phyloP scores from a whole-genome alignment of 2,329 filamentous ascomycete genomes.

The Apiospora hydei region DNA sequence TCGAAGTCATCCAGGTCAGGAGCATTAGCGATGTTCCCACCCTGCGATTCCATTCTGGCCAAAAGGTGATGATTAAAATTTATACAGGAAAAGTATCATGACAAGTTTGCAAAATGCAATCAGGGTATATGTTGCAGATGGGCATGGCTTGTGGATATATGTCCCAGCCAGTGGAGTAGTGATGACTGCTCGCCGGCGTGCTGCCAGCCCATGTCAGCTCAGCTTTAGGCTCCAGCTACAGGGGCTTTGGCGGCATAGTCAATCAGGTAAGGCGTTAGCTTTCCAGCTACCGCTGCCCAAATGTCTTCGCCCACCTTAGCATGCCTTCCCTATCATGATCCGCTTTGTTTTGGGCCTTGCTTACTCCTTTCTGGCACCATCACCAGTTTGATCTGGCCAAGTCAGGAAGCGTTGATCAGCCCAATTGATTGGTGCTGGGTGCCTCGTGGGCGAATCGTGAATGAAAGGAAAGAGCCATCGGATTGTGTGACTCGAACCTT shows the following conservation, averaged over 20 bases:
- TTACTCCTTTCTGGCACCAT: neutral
- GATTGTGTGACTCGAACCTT: neutral
- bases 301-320: neutral
- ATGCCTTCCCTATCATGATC: neutral
- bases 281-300: neutral
- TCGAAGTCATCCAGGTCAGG: neutral
- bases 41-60: neutral
- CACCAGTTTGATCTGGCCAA: neutral
- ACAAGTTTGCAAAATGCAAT: neutral
- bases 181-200: neutral
- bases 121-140: neutral
- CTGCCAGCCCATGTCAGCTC: neutral
- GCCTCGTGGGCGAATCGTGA: neutral
- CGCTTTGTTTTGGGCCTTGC: constrained; percentile 2
- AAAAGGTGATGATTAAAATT: neutral
- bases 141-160: neutral
- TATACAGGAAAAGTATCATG: neutral
- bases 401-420: neutral
- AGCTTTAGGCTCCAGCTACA: constrained; percentile 1
- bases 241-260: neutral
- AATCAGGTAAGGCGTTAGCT: neutral
- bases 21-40: neutral
- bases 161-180: neutral
- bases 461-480: neutral
- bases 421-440: neutral